Conservation (phyloP, 83 land plant species). For the Larix sibirica region DNA sequence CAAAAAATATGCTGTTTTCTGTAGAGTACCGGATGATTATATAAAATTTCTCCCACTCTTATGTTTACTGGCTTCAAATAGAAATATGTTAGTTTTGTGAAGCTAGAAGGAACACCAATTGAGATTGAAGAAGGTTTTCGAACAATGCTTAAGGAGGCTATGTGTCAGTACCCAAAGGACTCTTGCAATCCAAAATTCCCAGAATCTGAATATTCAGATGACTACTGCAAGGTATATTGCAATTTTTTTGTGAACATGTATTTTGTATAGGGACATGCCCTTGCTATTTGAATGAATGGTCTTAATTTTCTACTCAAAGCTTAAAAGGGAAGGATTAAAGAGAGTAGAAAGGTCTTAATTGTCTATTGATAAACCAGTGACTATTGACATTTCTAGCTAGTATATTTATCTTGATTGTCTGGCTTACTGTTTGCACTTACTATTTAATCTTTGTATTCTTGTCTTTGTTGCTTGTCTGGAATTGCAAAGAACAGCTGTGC, state of each 20-base stretch:
- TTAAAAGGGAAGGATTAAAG: background rate
- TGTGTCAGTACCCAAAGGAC: conserved; percentile 25
- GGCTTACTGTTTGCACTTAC: background rate
- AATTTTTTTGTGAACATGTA: background rate
- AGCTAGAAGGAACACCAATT: conserved; percentile 17
- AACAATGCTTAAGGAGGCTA: conserved; percentile 24
- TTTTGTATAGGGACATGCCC: background rate
- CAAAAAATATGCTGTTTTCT: background rate
- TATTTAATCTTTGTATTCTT: too few species aligned
- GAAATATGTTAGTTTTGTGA: background rate
- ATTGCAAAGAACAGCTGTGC: too few species aligned
- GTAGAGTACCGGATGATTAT: background rate
- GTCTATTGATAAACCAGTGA: background rate
- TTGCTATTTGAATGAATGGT: background rate
- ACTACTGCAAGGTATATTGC: conserved; percentile 25
- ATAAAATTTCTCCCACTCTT: background rate
- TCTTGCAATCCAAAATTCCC: conserved; percentile 21
- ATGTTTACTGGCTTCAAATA: background rate
- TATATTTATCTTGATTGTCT: background rate
- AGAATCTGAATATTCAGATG: conserved; percentile 16
- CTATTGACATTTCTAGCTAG: background rate
- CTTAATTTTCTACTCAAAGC: background rate
- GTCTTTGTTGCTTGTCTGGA: too few species aligned
- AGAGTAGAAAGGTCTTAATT: background rate
- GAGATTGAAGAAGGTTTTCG: background rate